Evolutionary conservation across 2,329 filamentous ascomycete species (phyloP), one percentile per base, ranked within the genome.

Genomic region (Neurospora sp.): DNA sequence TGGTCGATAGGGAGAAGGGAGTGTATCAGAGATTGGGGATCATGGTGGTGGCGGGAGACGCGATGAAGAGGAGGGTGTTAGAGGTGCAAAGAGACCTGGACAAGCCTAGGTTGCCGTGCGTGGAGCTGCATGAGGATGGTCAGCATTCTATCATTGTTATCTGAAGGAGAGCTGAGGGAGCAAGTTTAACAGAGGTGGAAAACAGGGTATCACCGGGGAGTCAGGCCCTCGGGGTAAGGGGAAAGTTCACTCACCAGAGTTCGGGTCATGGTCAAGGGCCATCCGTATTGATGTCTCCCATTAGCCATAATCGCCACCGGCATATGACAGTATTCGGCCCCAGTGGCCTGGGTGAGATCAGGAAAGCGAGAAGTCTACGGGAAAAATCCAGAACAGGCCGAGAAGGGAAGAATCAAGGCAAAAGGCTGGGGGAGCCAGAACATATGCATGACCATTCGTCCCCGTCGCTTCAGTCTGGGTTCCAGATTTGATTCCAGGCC

Each of bases 11-110:
- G 23, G 1, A 33, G 4, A 17, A 17, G 39, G 67, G 15, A 0
- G 46, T 43, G 39, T 68, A 15, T 5, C 15, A 52, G 67, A 23
- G 67, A 10, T 11, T 68, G 11, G 67, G 67, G 39, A 43, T 43
- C n/a, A 13, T 28, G 1, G 0, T 7, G 1, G 42, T 15, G 33
- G 17, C 7, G 33, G 23, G 36, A 52, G 15, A 33, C 1, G 23
- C 2, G 2, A 58, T 7, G 9, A 9, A 15, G 17, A n/a, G 17
- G 13, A 46, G 5, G 23, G 46, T 68, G 2, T 7, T 58, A n/a
- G 28, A 33, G 9, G 19, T 68, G 17, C 0, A 52, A 1, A 58
- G 67, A 46, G n/a, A 28, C 10, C 19, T 38, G 10, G 39, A 68
- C 28, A 39, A 46, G 8, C 67, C 67, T n/a, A 23, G 19, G 4